Evolutionary conservation across 179 eudicot species (phyloP).

Genomic region (Patellifolia procumbens): DNA sequence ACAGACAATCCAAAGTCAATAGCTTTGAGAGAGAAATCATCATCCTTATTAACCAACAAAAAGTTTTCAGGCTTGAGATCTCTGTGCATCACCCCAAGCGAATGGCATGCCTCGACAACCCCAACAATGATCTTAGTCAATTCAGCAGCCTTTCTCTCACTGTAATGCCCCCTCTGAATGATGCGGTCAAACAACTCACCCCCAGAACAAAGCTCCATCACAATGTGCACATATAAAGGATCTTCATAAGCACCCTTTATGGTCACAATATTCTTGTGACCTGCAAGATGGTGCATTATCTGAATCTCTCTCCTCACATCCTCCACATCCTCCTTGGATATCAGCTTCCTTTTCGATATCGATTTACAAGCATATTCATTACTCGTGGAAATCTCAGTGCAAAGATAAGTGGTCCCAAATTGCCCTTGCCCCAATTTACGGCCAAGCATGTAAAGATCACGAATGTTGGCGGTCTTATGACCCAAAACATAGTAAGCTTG

Average conservation of each 20-base stretch:
- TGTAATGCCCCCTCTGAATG: slow-evolving; percentile 82
- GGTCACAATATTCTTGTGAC: slow-evolving; percentile 75
- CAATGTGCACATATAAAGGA: slow-evolving; percentile 77
- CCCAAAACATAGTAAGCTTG: slow-evolving; percentile 68
- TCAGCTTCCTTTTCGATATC: slow-evolving; percentile 82
- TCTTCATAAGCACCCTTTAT: slow-evolving; percentile 94
- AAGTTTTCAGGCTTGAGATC: slow-evolving; percentile 86
- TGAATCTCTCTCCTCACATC: slow-evolving; percentile 92
- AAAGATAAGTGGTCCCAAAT: slow-evolving; percentile 72
- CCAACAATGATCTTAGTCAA: slow-evolving; percentile 79
- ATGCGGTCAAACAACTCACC: slow-evolving; percentile 87
- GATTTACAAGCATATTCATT: slow-evolving; percentile 78
- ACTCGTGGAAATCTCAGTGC: slow-evolving; percentile 64
- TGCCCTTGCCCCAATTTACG: slow-evolving; percentile 84
- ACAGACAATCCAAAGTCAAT: slow-evolving; percentile 86
- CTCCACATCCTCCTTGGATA: slow-evolving; percentile 82
- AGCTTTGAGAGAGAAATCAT: slow-evolving; percentile 91
- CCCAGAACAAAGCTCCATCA: slow-evolving; percentile 82
- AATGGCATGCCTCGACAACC: slow-evolving; percentile 84
- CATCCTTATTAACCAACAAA: slow-evolving; percentile 78
- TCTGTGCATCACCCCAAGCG: slow-evolving; percentile 86
- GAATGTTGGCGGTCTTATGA: slow-evolving; percentile 74
- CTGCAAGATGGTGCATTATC: slow-evolving; percentile 90
- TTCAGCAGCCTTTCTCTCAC: slow-evolving; percentile 85
- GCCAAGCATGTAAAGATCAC: slow-evolving; percentile 77